Base-by-base conservation (phyloP, 176 grass and related monocot species). In the Paspalum notatum region DNA sequence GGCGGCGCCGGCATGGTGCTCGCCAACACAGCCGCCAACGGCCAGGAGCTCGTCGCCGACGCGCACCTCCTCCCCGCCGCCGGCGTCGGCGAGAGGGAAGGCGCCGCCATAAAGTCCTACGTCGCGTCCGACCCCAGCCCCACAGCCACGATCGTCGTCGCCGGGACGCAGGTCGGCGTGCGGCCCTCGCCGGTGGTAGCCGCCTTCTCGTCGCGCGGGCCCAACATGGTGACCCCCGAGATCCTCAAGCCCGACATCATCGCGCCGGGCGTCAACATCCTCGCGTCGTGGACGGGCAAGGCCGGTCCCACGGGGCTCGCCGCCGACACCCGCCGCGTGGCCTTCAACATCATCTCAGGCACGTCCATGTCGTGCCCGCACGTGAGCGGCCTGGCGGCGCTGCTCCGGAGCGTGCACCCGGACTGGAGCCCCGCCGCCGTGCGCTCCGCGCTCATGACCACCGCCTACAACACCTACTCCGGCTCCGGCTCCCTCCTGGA, bases 311-410 rank as follows among this genome's bases (percentile, higher is more conserved):
- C 91, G 9, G 94, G 87, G 3, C 80, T 86, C 21, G 46, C 80
- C 10, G 69, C 84, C 15, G 94, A 97, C 84, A 60, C 74, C 18
- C 90, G 91, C 5, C 90, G 90, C 5, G 87, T 86, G 1, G 71
- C 40, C 50, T 98, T 80, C 86, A 98, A 94, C 85, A 94, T 98
- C 80, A 92, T 98, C 83, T 98, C 95, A 0, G 95, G 95, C 22
- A 98, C 95, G 3, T 98, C 95, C 62, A 98, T 98, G 92, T 94
- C 95, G 20, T 94, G 91, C 69, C 92, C 95, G 8, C 95, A 98
- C 48, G 85, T 98, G 18, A 98, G 95, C 64, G 95, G 95, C 53
- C 79, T 98, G 0, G 90, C 87, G 0, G 88, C 95, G 71, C 69
- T 94, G 66, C 72, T 98, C 24, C 32, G 70, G 55, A 85, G 87